phyloP scores from a whole-genome alignment of 345 rosid species.

The Dipteronia dyeriana region DNA sequence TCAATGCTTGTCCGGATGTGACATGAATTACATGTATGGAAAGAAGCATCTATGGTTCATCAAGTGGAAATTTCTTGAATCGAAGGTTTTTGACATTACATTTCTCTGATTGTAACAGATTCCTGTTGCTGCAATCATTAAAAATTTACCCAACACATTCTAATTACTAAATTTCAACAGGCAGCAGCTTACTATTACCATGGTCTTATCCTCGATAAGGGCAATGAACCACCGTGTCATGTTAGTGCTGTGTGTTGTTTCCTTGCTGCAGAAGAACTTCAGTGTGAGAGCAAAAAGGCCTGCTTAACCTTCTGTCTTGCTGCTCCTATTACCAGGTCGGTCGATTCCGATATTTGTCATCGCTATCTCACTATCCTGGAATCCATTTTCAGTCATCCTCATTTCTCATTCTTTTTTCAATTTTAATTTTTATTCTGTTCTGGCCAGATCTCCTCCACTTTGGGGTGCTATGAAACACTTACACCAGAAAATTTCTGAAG shows the following conservation, averaged over 20 bases:
- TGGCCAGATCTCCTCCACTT: constrained; percentile 67
- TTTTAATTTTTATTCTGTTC: background rate
- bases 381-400: background rate
- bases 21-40: constrained; percentile 43
- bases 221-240: constrained; percentile 69
- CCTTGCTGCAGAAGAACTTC: constrained; percentile 79
- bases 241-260: constrained; percentile 79
- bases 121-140: background rate
- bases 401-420: background rate
- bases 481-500: constrained; percentile 88
- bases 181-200: constrained; percentile 95
- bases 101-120: background rate
- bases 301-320: constrained; percentile 78
- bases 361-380: background rate
- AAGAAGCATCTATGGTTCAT: constrained; percentile 81
- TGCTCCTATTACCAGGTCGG: constrained; percentile 78
- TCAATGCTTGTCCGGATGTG: constrained; percentile 61
- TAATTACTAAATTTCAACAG: constrained; percentile 34
- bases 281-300: constrained; percentile 84
- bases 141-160: constrained; percentile 1
- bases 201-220: constrained; percentile 84
- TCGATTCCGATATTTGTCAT: constrained; percentile 13
- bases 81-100: constrained; percentile 54
- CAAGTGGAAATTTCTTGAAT: constrained; percentile 90
- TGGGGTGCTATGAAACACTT: constrained; percentile 92